These are phyloP conservation scores for Pestalotiopsis sp. DNA, from an alignment of 2,329 filamentous ascomycete species.

Conservation along the genomic window DNA sequence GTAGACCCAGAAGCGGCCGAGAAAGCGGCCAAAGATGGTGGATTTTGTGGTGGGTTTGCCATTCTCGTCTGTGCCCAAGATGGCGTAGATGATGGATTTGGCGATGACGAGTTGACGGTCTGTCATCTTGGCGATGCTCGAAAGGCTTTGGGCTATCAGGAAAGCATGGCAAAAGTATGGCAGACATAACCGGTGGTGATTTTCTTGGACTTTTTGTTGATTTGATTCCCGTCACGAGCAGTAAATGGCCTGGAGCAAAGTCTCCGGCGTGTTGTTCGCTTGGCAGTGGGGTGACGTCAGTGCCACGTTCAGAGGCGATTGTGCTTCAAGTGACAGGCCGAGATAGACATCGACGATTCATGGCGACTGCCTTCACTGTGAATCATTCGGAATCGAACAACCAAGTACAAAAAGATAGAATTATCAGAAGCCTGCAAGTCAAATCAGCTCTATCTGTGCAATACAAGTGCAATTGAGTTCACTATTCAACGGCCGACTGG, in stretches of 20 bases:
- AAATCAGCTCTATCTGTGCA: too few species aligned
- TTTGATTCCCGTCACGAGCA: neutral
- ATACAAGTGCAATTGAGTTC: too few species aligned
- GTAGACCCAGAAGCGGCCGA: slow-evolving; percentile 43
- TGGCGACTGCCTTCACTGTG: neutral
- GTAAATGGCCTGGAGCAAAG: neutral
- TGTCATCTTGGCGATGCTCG: slow-evolving; percentile 21
- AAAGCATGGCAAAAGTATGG: neutral
- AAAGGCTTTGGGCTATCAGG: neutral
- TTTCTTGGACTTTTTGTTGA: neutral
- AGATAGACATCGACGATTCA: neutral
- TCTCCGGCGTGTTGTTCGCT: neutral
- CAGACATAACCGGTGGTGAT: neutral
- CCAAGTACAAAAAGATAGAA: neutral
- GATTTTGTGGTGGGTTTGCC: slow-evolving; percentile 28
- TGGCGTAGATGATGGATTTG: slow-evolving; percentile 42
- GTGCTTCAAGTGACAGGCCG: neutral
- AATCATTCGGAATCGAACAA: neutral
- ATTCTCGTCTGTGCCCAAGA: slow-evolving; percentile 32
- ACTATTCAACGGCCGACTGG: too few species aligned
- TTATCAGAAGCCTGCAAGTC: too few species aligned
- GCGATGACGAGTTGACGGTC: slow-evolving; percentile 37
- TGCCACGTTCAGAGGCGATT: neutral
- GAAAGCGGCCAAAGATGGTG: slow-evolving; percentile 42
- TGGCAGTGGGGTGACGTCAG: neutral